A percentile compares a stretch with the other conserved stretches of the same genome.
phyloP scores from a whole-genome alignment of 2,329 filamentous ascomycete species.

The Didymella lethalis region DNA sequence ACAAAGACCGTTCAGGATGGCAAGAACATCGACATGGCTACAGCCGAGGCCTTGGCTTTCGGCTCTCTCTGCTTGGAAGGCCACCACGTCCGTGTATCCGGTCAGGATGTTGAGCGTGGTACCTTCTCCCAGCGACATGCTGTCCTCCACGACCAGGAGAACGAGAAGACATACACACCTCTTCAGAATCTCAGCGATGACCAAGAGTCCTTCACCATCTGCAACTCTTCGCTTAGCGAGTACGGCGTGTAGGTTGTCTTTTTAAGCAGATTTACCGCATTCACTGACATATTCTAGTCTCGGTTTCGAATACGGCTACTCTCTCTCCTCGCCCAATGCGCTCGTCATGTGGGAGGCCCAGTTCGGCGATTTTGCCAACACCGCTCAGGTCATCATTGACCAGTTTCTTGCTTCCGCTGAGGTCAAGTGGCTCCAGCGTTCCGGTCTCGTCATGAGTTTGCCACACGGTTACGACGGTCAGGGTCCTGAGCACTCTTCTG shows the following conservation, averaged over 20 bases:
- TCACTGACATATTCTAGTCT: conserved; percentile 63
- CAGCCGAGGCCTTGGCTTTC: conserved; percentile 94
- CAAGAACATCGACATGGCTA: conserved; percentile 96
- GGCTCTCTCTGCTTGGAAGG: conserved; percentile 90
- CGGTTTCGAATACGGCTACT: conserved; percentile 99
- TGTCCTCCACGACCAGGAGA: conserved; percentile 97
- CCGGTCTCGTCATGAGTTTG: conserved; percentile 92
- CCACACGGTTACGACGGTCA: conserved; percentile 98
- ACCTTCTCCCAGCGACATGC: conserved; percentile 98
- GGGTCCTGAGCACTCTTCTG: conserved; percentile 97
- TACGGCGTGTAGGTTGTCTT: conserved; percentile 66
- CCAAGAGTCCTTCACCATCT: conserved; percentile 95
- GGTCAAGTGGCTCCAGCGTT: conserved; percentile 98
- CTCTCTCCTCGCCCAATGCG: conserved; percentile 92
- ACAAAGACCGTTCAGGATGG: conserved; percentile 93
- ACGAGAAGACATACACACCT: conserved; percentile 89
- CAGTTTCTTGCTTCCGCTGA: conserved; percentile 98
- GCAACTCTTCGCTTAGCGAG: conserved; percentile 87
- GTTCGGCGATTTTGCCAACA: conserved; percentile 99
- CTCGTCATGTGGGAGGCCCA: conserved; percentile 99
- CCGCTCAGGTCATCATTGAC: conserved; percentile 98
- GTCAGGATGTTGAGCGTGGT: conserved; percentile 98
- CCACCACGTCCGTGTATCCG: conserved; percentile 95
- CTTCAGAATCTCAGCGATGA: conserved; percentile 88
- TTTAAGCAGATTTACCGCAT: neutral